Base-by-base conservation (phyloP, 2,329 filamentous ascomycete genomes). In the Fusarium phyllophilum region DNA sequence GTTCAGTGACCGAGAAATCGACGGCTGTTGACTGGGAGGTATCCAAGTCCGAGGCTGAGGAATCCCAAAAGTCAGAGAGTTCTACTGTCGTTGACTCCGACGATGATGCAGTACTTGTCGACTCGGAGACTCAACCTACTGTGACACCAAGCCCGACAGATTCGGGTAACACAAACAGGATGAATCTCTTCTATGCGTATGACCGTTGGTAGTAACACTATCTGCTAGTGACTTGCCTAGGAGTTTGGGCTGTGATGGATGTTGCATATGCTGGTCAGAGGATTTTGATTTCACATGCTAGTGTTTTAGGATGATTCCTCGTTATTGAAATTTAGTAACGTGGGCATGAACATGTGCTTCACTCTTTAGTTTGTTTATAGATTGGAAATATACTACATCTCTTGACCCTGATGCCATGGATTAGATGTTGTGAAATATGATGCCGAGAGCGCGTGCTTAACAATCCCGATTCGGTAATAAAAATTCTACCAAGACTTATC, bases 351-450 rank as follows among this genome's bases (percentile, higher is more conserved):
- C 18, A 22, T 5, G n/a, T 8, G 18, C 24, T 8, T 18, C 11
- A 10, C 8, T 10, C 10, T 0, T 12, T 0, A 49, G 15, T 6
- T 24, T 3, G 22, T 6, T 13, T n/a, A 4, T 2, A 10, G 29
- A 33, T 18, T 49, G 15, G 46, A 49, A 33, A 49, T 49, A n/a
- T 7, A 33, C 17, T 9, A 6, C 9, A 18, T 33, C 8, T 5
- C 22, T 33, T n/a, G 10, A 49, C 7, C 46, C 11, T n/a, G 2
- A 17, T 33, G 26, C 29, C 3, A 17, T 3, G 7, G 4, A 33
- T n/a, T 7, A 13, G 15, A 17, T 3, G 3, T 18, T 49, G 11
- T 18, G 11, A 18, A 33, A 49, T 33, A 6, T 1, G 22, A 34
- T 11, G 3, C 3, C 4, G 3, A 13, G 8, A 10, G 11, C 6